Evolutionary conservation across 2,329 filamentous ascomycete species (phyloP).

Genomic region (Claviceps pusilla): DNA sequence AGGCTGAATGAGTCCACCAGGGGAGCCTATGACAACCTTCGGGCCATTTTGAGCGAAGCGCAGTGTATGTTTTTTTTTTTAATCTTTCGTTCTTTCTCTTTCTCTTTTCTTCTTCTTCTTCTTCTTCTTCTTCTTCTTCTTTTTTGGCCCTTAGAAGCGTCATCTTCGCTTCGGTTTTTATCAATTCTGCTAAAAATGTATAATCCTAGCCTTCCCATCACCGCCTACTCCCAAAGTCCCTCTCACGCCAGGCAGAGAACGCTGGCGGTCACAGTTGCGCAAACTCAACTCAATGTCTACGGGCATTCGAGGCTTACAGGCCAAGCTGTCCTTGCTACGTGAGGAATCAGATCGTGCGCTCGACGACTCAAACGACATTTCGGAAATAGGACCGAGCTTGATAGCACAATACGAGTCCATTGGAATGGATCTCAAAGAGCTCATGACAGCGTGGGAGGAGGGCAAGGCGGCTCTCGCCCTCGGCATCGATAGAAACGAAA

Average conservation of each 20-base stretch:
- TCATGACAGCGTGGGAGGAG: constrained; percentile 75
- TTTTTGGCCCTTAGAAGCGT: neutral
- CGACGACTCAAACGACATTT: constrained; percentile 56
- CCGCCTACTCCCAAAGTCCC: constrained; percentile 43
- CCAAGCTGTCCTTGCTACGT: constrained; percentile 80
- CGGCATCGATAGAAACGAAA: constrained; percentile 69
- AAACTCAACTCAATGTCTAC: constrained; percentile 80
- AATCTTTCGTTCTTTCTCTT: neutral
- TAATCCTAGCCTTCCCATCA: constrained; percentile 32
- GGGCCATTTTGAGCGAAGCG: constrained; percentile 59
- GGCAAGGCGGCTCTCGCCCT: constrained; percentile 70
- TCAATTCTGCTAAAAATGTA: no score
- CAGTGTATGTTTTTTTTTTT: constrained; percentile 43
- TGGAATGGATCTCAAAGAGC: constrained; percentile 65
- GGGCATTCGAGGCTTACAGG: constrained; percentile 80
- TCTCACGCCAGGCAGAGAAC: constrained; percentile 61
- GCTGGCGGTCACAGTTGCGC: constrained; percentile 72
- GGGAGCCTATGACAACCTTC: constrained; percentile 49
- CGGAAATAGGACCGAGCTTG: constrained; percentile 62
- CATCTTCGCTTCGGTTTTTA: no score
- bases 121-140: neutral
- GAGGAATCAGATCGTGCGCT: constrained; percentile 75
- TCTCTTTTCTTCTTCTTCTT: constrained; percentile 5
- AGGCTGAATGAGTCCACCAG: constrained; percentile 46
- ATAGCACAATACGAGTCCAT: constrained; percentile 92